Base-by-base conservation (phyloP, 2,329 filamentous ascomycete species). In the Fusarium pseudograminearum region DNA sequence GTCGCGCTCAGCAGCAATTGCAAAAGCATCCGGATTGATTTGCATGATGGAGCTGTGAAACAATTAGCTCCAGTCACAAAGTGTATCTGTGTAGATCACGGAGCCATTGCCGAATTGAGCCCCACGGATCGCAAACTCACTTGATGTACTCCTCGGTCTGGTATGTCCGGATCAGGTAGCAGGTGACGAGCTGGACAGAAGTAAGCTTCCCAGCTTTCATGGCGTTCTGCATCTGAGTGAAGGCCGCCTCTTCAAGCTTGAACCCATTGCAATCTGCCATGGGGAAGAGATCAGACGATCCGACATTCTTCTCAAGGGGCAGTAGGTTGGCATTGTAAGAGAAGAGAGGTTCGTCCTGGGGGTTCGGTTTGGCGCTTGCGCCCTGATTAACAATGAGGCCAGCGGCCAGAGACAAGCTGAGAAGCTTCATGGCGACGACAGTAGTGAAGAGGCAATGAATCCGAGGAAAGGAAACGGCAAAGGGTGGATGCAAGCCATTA, bases 111-210 rank as follows among this genome's bases (percentile, higher is more conserved):
- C 3, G 7, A n/a, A 51, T 16, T 3, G 24, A 40, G 10, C 28
- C 2, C 9, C 14, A 15, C 40, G 9, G 6, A 22, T 52, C 14
- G 10, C 14, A 4, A 6, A 74, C 79, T 76, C 75, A 90, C 87
- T 88, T 89, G 76, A 90, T 82, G 74, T 92, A 92, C 36, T 84
- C 80, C 61, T 91, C 83, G 0, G 88, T 89, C 78, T 92, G 90
- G 52, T 83, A 82, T 9, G 85, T 84, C 36, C 91, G 81, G 58
- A 85, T 80, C 38, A 91, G 73, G 76, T 92, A 92, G 79, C 90
- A 92, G n/a, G 79, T 74, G 11, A 87, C 81, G 24, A 92, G 80
- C 65, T 91, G 82, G 26, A 85, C 83, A 20, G 85, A 86, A 1
- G 86, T 90, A 61, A 92, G 78, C 14, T 75, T 80, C 7, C 87